Percentiles rank a stretch among this genome's conserved stretches.
phyloP scores from a whole-genome alignment of 2,329 filamentous ascomycete genomes.

The Colletotrichum eleusines region DNA sequence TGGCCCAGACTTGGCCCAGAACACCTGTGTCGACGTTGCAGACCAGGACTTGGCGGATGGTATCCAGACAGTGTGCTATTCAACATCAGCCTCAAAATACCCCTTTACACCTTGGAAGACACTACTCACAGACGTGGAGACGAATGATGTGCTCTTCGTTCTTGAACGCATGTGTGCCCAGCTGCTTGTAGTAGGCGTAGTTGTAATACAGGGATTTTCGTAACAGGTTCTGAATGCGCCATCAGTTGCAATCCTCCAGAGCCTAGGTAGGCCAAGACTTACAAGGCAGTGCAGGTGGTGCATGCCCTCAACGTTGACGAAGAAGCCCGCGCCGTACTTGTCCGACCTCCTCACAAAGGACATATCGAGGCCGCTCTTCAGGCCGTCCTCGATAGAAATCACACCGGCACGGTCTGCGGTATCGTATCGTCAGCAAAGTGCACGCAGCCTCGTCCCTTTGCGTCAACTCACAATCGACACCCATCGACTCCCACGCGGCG shows the following conservation, averaged over 20 bases:
- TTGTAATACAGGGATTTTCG: slow-evolving; percentile 71
- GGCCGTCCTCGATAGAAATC: slow-evolving; percentile 62
- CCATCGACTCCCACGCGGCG: slow-evolving; percentile 63
- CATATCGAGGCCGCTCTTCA: slow-evolving; percentile 61
- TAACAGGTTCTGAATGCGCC: slow-evolving; percentile 63
- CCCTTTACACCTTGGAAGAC: too few species aligned
- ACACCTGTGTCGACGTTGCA: slow-evolving; percentile 71
- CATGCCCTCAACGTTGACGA: slow-evolving; percentile 68
- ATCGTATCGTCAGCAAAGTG: slow-evolving; percentile 20
- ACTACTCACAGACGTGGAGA: slow-evolving; percentile 66
- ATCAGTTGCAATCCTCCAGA: too few species aligned
- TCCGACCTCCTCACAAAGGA: slow-evolving; percentile 67
- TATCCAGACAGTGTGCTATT: slow-evolving; percentile 70
- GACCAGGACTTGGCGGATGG: slow-evolving; percentile 72
- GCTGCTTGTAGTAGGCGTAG: slow-evolving; percentile 65
- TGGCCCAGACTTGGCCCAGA: slow-evolving; percentile 71
- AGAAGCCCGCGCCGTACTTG: slow-evolving; percentile 69
- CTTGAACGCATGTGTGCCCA: slow-evolving; percentile 64
- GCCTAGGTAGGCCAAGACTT: slow-evolving; percentile 13
- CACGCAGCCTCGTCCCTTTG: accelerated
- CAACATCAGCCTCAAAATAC: neutral
- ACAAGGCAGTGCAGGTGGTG: slow-evolving; percentile 71
- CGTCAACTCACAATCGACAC: slow-evolving; percentile 57
- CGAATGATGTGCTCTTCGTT: slow-evolving; percentile 67
- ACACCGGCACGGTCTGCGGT: slow-evolving; percentile 58